Base-by-base conservation (phyloP, 179 eudicot genomes). In the Dionaea muscipula region DNA sequence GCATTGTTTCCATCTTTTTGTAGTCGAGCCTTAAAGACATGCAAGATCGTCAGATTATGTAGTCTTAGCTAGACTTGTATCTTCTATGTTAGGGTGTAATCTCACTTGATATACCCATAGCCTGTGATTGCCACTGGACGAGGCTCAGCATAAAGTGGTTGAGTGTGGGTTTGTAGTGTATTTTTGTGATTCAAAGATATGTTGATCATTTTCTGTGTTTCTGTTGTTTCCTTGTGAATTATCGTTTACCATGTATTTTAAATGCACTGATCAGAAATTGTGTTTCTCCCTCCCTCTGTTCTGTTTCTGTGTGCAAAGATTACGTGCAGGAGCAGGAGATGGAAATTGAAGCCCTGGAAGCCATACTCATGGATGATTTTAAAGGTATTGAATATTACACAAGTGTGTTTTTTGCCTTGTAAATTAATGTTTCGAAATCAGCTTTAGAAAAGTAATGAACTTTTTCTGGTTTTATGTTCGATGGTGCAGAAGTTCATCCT, bases 341-440 rank as follows among this genome's bases (percentile, higher is more conserved):
- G 95, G 97, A 90, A 72, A 76, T 90, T 22, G 94, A 83, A 62
- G 97, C 95, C 17, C 69, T 90, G 33, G 73, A 83, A 47, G 95
- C 97, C 43, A 86, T 90, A 51, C 90, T 90, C 43, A 70, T 70
- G 81, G 95, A 83, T 68, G 95, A 90, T 3, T 83, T 86, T 51
- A 74, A 71, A 80, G 97, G 97, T 83, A 26, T 65, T 56, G 57
- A 37, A 47, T 13, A 25, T 28, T 41, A 16, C 26, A 17, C 39
- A 9, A 23, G 21, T 26, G 27, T 57, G 17, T 19, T 28, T 33
- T 23, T 14, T 1, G 7, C 31, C 55, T 20, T 22, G 7, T n/a
- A n/a, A n/a, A n/a, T n/a, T n/a, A n/a, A n/a, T n/a, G n/a, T n/a
- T n/a, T n/a, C n/a, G n/a, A n/a, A n/a, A n/a, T n/a, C n/a, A n/a